Evolutionary conservation across 2,329 filamentous ascomycete genomes (phyloP).

Genomic region (Aspergillus ustus): DNA sequence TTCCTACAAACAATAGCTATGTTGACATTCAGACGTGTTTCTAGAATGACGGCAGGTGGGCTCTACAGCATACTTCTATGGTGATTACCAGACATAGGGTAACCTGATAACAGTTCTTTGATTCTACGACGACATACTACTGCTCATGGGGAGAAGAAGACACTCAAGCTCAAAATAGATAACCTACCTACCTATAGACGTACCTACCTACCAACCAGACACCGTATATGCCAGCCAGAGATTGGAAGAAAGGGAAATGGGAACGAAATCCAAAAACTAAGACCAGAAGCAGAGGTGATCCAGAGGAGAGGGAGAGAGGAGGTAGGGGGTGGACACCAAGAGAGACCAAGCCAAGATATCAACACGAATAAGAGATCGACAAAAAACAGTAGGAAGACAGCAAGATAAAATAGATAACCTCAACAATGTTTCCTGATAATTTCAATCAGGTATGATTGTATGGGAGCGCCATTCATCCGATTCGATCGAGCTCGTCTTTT

Average conservation of each 20-base stretch:
- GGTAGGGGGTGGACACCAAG: background rate
- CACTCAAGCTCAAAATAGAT: background rate
- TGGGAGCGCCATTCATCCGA: background rate
- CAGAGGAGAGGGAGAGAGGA: background rate
- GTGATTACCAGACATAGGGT: background rate
- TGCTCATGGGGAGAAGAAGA: background rate
- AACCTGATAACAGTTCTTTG: background rate
- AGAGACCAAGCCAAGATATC: background rate
- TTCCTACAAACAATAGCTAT: too few relatives aligned
- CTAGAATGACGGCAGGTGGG: too few relatives aligned
- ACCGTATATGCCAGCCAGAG: slow-evolving; percentile 1
- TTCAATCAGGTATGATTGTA: background rate
- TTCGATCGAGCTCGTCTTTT: background rate
- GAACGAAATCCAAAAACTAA: slow-evolving; percentile 1
- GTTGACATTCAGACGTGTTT: too few relatives aligned
- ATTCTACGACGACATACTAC: background rate
- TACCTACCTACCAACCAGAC: background rate
- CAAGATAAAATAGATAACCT: background rate
- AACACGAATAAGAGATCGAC: background rate
- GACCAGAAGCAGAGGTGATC: background rate
- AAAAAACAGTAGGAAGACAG: background rate
- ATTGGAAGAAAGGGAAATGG: background rate
- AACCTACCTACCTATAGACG: background rate
- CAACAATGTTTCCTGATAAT: background rate
- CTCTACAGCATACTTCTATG: too few relatives aligned